A percentile compares a stretch with the other conserved stretches of the same genome.
Evolutionary conservation across 2,329 filamentous ascomycete genomes (phyloP).

Genomic region (Cercospora sp.): DNA sequence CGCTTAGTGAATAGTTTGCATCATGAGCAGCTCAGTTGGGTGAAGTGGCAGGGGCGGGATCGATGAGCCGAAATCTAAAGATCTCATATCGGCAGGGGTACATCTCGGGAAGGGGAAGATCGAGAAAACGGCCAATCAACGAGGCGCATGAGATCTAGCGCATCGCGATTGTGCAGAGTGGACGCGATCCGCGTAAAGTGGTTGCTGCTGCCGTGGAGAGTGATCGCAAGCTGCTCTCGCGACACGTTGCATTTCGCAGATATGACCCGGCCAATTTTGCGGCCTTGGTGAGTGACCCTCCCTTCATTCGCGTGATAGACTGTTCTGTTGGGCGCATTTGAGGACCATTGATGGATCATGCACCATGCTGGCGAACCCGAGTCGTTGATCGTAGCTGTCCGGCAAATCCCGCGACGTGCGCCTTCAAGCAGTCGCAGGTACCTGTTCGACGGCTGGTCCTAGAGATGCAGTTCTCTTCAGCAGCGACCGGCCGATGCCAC

Average conservation of each 20-base stretch:
- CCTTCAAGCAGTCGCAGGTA: not conserved
- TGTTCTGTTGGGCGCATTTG: not conserved
- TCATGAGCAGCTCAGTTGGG: slow-evolving; percentile 18
- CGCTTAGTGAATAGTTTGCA: slow-evolving; percentile 13
- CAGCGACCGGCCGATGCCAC: not conserved
- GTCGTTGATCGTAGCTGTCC: not conserved
- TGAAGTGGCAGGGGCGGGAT: slow-evolving; percentile 14
- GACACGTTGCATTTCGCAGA: not conserved
- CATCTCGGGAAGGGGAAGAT: slow-evolving; percentile 8
- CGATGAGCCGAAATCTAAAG: slow-evolving; percentile 6
- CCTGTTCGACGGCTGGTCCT: not conserved
- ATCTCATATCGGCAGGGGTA: slow-evolving; percentile 2
- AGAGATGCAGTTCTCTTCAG: not conserved
- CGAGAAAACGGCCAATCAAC: not conserved
- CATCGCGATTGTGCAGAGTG: not conserved
- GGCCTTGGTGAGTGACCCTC: not conserved
- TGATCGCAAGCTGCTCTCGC: not conserved
- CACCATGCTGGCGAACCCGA: not conserved
- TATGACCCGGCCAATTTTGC: not conserved
- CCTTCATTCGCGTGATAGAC: not conserved
- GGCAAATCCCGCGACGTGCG: not conserved
- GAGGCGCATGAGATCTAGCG: not conserved
- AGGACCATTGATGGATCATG: not conserved
- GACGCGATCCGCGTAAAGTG: slow-evolving; percentile 11
- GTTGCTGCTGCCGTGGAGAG: not conserved